Percentiles rank a stretch among this genome's conserved stretches.
phyloP scores from a whole-genome alignment of 768 basidiomycete species.

The Grammothele lineata region DNA sequence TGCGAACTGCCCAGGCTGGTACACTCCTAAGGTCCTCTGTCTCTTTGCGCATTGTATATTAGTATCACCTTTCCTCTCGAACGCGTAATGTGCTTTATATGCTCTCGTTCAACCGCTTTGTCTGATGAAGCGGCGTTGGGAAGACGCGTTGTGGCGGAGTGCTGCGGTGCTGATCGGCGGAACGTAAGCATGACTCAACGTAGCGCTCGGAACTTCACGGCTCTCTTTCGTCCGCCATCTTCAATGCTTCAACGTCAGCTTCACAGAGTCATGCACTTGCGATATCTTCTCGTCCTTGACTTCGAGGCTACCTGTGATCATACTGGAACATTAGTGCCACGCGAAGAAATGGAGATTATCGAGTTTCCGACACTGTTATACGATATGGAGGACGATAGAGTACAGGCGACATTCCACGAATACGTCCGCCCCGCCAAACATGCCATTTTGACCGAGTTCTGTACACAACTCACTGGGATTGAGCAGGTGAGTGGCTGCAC shows the following conservation, averaged over 20 bases:
- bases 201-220: too few species aligned
- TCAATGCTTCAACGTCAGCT: too few species aligned
- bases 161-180: too few species aligned
- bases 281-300: slow-evolving; percentile 25
- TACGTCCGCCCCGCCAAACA: slow-evolving; percentile 23
- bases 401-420: slow-evolving; percentile 26
- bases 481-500: slow-evolving; percentile 19
- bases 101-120: not conserved
- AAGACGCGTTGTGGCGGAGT: too few species aligned
- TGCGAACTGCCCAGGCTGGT: too few species aligned
- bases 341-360: slow-evolving; percentile 22
- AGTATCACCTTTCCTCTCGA: not conserved
- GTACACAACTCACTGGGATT: slow-evolving; percentile 26
- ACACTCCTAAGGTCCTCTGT: too few species aligned
- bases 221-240: too few species aligned
- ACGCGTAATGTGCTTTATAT: too few species aligned
- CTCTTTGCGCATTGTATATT: not conserved
- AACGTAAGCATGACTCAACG: too few species aligned
- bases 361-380: slow-evolving; percentile 28
- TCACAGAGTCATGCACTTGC: not conserved
- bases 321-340: not conserved
- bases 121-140: too few species aligned
- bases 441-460: slow-evolving; percentile 23
- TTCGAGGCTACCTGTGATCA: slow-evolving; percentile 28
- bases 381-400: slow-evolving; percentile 20